These are phyloP conservation scores for Orbilia oligospora DNA, from an alignment of 2,329 filamentous ascomycete genomes.

Conservation along the genomic window DNA sequence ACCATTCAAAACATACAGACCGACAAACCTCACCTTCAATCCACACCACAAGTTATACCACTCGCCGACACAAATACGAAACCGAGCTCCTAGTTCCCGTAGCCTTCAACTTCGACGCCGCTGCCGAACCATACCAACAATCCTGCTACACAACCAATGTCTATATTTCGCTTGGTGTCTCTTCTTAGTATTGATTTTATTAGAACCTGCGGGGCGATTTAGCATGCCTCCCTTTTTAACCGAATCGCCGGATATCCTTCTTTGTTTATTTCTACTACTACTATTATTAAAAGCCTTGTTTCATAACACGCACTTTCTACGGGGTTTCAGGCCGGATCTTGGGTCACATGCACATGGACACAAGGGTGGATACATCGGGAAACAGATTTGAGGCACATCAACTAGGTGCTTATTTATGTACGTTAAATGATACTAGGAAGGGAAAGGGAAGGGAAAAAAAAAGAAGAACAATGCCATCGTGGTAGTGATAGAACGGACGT, in stretches of 20 bases:
- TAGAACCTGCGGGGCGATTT: not conserved
- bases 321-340: not conserved
- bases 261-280: slow-evolving; percentile 24
- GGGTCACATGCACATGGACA: slow-evolving; percentile 4
- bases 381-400: not conserved
- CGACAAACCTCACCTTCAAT: not conserved
- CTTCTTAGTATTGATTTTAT: slow-evolving; percentile 17
- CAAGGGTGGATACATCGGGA: not conserved
- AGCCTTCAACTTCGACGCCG: not conserved
- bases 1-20: not conserved
- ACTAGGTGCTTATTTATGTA: not conserved
- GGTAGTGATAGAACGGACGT: not conserved
- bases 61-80: not conserved
- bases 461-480: too few species aligned
- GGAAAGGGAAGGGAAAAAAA: too few species aligned
- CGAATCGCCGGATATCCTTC: not conserved
- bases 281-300: not conserved
- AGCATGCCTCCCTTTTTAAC: not conserved
- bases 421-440: slow-evolving; percentile 1
- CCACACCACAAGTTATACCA: not conserved
- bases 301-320: not conserved
- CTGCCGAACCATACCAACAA: not conserved
- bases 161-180: not conserved
- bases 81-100: not conserved
- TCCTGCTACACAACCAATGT: not conserved